phyloP scores from a whole-genome alignment of 1,139 yeast genomes.

The Geotrichum candidum region DNA sequence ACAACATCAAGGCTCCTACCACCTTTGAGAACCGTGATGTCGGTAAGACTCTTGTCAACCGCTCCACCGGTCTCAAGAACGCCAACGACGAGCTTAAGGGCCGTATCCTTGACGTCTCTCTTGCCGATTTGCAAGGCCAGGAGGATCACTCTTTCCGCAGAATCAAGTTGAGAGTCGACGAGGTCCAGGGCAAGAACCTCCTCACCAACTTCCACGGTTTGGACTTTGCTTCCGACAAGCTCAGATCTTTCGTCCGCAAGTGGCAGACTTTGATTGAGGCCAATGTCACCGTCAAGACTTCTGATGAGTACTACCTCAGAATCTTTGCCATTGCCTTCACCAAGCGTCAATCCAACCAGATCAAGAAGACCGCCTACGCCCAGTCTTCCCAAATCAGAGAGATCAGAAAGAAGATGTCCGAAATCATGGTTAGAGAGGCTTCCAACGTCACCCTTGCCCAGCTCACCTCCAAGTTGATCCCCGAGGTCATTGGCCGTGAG shows the following conservation, averaged over 20 bases:
- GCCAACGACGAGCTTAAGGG: constrained; percentile 91
- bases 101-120: constrained; percentile 78
- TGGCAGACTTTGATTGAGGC: constrained; percentile 93
- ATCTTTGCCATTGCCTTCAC: constrained; percentile 89
- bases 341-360: constrained; percentile 83
- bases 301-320: constrained; percentile 86
- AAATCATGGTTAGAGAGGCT: constrained; percentile 81
- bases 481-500: constrained; percentile 88
- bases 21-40: constrained; percentile 90
- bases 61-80: constrained; percentile 85
- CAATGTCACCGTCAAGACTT: constrained; percentile 84
- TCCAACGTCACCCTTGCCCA: constrained; percentile 79
- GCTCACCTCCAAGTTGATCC: constrained; percentile 81
- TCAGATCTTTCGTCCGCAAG: constrained; percentile 85
- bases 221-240: constrained; percentile 86
- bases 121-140: constrained; percentile 87
- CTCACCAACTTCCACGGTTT: constrained; percentile 94
- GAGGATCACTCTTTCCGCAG: constrained; percentile 91
- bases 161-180: constrained; percentile 84
- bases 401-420: constrained; percentile 79
- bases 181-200: constrained; percentile 88
- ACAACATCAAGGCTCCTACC: constrained; percentile 90
- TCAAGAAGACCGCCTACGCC: constrained; percentile 87
- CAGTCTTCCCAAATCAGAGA: constrained; percentile 86
- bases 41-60: constrained; percentile 92